Percentiles rank a stretch among this genome's conserved stretches.
phyloP scores from a whole-genome alignment of 2,329 filamentous ascomycete species.

The Zasmidium citrigriseum region DNA sequence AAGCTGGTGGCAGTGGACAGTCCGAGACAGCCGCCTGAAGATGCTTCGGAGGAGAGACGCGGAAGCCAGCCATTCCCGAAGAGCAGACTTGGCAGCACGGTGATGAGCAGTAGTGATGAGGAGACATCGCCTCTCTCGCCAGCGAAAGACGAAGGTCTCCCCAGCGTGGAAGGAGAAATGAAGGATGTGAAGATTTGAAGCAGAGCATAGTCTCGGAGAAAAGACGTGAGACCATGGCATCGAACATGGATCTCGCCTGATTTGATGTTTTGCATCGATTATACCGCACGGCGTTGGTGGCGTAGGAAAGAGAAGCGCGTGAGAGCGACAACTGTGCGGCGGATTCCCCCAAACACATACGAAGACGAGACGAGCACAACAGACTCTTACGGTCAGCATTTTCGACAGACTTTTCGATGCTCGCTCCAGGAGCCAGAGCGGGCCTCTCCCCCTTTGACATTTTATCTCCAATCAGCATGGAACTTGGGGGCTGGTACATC shows the following conservation, averaged over 20 bases:
- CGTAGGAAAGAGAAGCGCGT: constrained; percentile 6
- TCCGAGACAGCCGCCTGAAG: constrained; percentile 28
- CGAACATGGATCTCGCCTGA: neutral
- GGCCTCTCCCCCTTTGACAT: no score
- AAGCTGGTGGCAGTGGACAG: constrained; percentile 35
- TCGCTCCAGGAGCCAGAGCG: neutral
- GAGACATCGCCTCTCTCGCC: constrained; percentile 19
- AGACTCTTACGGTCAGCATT: neutral
- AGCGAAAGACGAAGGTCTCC: constrained; percentile 19
- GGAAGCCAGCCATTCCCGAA: constrained; percentile 18
- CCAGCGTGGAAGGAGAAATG: constrained; percentile 40
- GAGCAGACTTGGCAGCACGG: constrained; percentile 22
- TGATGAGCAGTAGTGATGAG: constrained; percentile 24
- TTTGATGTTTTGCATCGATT: constrained; percentile 7
- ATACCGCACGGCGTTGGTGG: constrained; percentile 14
- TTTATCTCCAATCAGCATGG: neutral
- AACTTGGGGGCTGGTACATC: neutral
- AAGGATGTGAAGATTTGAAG: constrained; percentile 50
- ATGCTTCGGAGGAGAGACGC: constrained; percentile 23
- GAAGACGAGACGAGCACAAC: neutral
- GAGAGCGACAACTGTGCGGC: neutral
- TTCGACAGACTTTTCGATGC: no score
- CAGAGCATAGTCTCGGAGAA: constrained; percentile 6
- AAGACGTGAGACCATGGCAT: neutral
- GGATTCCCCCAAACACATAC: neutral